Evolutionary conservation across 306 rosid genomes (phyloP).

Genomic region (Phaseolus lunatus): DNA sequence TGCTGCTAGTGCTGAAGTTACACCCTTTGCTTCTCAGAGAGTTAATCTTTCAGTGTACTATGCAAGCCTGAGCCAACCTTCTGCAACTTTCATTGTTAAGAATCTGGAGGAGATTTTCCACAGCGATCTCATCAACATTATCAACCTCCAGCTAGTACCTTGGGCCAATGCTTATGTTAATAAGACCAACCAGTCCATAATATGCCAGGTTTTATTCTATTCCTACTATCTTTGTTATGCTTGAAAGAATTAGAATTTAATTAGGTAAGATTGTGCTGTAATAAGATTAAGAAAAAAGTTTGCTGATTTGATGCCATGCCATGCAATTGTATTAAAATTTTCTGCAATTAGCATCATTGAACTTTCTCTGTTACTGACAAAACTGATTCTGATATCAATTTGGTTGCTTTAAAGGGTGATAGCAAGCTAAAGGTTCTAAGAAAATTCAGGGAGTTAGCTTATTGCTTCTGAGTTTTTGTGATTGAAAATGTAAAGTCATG

Average conservation of each 20-base stretch:
- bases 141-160: conserved; percentile 64
- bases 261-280: neutral
- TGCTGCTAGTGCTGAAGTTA: conserved; percentile 12
- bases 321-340: neutral
- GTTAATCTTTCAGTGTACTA: conserved; percentile 62
- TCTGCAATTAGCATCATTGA: neutral
- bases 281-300: neutral
- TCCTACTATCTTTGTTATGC: conserved; percentile 12
- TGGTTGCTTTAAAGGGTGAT: neutral
- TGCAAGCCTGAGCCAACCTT: conserved; percentile 49
- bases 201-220: conserved; percentile 58
- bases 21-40: conserved; percentile 41
- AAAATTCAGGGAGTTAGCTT: neutral
- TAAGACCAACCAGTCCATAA: conserved; percentile 41
- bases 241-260: conserved; percentile 6
- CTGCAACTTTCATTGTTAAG: conserved; percentile 54
- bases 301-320: neutral
- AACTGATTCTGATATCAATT: neutral
- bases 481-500: neutral
- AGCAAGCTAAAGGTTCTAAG: neutral
- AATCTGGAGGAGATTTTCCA: conserved; percentile 55
- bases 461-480: neutral
- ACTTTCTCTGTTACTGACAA: neutral
- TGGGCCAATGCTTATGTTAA: conserved; percentile 50
- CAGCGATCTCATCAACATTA: conserved; percentile 49